Base-by-base conservation (phyloP, 345 rosid genomes). In the Nasturtium officinale region DNA sequence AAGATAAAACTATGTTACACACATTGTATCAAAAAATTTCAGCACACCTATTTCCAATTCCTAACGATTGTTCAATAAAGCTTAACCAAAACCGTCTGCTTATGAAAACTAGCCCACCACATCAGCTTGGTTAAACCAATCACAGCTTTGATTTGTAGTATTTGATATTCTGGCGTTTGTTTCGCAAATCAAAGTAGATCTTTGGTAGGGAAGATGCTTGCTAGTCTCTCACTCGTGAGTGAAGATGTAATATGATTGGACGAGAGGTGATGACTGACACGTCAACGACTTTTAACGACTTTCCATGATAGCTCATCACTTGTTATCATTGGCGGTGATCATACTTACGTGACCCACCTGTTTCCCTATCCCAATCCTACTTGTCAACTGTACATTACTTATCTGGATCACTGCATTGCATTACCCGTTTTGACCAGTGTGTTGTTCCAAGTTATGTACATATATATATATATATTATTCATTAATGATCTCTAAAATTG, bases 221-320 rank as follows among this genome's bases (percentile, higher is more conserved):
- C 25, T 5, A 56, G 25, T 57, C 33, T 56, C 57, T 54, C 42
- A 32, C 66, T 4, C 58, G 74, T 70, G 74, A 23, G 25, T 58
- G 37, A 12, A 46, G 47, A 32, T 58, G 58, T 58, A 70, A 59
- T 23, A 47, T 59, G 60, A 52, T 66, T 66, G 71, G 60, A 9
- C 23, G 48, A 66, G 47, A 33, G 33, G 46, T 21, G 5, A 33
- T 50, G 70, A 13, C 33, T 35, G 57, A 2, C 58, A 65, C 70
- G 70, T 65, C 35, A 57, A 69, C 74, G 56, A 45, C 73, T 55
- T 55, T 69, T 69, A 69, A 57, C 65, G 65, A 69, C n/a, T 45
- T 18, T 55, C 1, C 35, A 43, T 43, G 65, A 45, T 69, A 21
- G 33, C 6, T 70, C 23, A 65, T 47, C 4, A 29, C 33, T 50